Conservation (phyloP, 306 rosid species). For the Gastrolobium villosum region DNA sequence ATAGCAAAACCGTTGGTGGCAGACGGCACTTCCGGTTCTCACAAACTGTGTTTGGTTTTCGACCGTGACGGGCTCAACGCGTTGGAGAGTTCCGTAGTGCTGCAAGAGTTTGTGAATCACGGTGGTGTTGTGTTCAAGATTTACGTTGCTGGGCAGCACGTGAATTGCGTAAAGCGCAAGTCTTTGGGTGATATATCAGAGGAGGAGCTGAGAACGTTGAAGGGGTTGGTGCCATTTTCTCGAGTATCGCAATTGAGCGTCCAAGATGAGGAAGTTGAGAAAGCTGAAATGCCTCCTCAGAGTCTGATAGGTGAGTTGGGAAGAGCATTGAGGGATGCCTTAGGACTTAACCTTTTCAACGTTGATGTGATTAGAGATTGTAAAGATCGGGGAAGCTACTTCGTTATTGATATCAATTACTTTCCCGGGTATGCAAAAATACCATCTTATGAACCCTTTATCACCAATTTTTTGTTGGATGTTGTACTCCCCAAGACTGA, state of each 20-base stretch:
- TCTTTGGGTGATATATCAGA: slow-evolving; percentile 59
- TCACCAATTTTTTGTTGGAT: slow-evolving; percentile 64
- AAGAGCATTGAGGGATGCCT: slow-evolving; percentile 50
- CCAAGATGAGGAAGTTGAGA: slow-evolving; percentile 33
- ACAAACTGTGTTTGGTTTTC: slow-evolving; percentile 62
- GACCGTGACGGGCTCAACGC: slow-evolving; percentile 49
- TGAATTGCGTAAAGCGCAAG: slow-evolving; percentile 65
- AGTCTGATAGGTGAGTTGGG: slow-evolving; percentile 55
- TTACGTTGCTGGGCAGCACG: slow-evolving; percentile 67
- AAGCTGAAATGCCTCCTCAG: slow-evolving; percentile 55
- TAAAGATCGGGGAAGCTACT: slow-evolving; percentile 46
- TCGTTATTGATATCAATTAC: slow-evolving; percentile 78
- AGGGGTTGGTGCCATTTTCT: slow-evolving; percentile 54
- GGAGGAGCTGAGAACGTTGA: slow-evolving; percentile 35
- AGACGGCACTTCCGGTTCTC: slow-evolving; percentile 52
- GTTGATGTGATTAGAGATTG: slow-evolving; percentile 70
- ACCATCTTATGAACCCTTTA: slow-evolving; percentile 57
- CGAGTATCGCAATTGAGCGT: slow-evolving; percentile 57
- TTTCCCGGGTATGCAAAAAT: slow-evolving; percentile 79
- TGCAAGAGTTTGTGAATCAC: slow-evolving; percentile 82
- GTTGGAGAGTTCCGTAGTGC: slow-evolving; percentile 51
- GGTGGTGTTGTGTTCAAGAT: slow-evolving; percentile 78
- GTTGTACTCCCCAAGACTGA: slow-evolving; percentile 31
- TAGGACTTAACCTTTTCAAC: slow-evolving; percentile 73
- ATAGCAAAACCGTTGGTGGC: slow-evolving; percentile 57